Base-by-base conservation (phyloP, 345 rosid species). In the Hirschfeldia incana region DNA sequence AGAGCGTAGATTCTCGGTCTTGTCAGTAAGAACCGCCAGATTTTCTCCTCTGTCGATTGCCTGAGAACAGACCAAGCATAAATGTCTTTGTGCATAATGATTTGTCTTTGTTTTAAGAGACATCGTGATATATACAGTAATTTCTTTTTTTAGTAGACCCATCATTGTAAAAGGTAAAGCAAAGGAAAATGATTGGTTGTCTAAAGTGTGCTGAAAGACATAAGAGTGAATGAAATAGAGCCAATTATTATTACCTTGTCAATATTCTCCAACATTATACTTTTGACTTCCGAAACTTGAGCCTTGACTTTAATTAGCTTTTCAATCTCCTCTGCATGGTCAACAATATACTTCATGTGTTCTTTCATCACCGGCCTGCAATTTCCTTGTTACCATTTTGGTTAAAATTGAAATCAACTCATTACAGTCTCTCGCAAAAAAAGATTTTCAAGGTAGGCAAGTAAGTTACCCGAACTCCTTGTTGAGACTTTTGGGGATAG, bases 271-370 rank as follows among this genome's bases (percentile, higher is more conserved):
- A 91, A 82, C 97, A 94, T 94, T 66, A 94, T 88, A 81, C 92
- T 91, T 90, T 92, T 92, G 58, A 94, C 98, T 86, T 92, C 96
- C 32, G 97, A 95, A 86, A 92, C 99, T 85, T 94, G 98, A 75
- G 97, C 98, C 85, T 95, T 92, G 51, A 95, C 99, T 86, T 95
- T 95, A 65, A 93, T 77, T 76, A 95, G 85, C 74, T 95, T 92
- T 80, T 91, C 99, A 42, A 95, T 95, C 83, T 95, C 99, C 66
- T 91, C 96, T 15, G 98, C 93, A 30, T 92, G 99, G n/a, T 92
- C 97, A 44, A 89, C 87, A 8, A 95, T 91, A 78, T 92, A 91
- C 76, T 91, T 90, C 99, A 94, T 94, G 85, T 95, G 99, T 82
- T 92, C 98, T 84, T 91, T 92, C 97, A 95, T 91, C 13, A 89